These are phyloP conservation scores for Colletotrichum sp. DNA, from an alignment of 2,329 filamentous ascomycete genomes.

Conservation along the genomic window DNA sequence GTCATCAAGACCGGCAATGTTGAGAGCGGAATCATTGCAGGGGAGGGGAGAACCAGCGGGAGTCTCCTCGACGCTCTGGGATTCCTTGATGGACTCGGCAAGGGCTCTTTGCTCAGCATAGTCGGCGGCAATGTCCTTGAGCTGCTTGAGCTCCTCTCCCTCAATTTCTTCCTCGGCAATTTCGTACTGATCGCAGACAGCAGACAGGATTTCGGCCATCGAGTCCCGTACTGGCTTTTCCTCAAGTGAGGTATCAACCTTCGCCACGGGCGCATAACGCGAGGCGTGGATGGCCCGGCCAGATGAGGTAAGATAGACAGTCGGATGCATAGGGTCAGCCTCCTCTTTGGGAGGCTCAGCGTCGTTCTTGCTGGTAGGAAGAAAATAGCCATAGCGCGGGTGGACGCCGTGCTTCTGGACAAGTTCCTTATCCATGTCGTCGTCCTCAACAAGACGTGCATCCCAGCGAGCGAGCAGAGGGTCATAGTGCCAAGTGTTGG, in stretches of 20 bases:
- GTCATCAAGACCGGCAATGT: conserved; percentile 11
- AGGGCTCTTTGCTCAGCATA: conserved; percentile 8
- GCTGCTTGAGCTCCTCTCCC: conserved; percentile 33
- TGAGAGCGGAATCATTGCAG: conserved; percentile 9
- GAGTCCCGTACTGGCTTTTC: conserved; percentile 8
- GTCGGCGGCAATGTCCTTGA: conserved; percentile 27
- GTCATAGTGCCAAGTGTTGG: conserved; percentile 58
- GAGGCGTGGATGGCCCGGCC: conserved; percentile 55
- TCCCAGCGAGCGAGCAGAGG: conserved; percentile 59
- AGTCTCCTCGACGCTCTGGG: conserved; percentile 25
- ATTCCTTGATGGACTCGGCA: conserved; percentile 26
- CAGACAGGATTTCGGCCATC: conserved; percentile 35
- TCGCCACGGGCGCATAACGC: conserved; percentile 33
- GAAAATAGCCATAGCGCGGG: conserved; percentile 56
- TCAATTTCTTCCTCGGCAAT: conserved; percentile 38
- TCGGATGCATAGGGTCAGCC: conserved; percentile 49
- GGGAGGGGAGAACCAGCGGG: conserved; percentile 18
- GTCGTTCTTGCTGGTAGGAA: conserved; percentile 52
- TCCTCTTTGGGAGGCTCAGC: conserved; percentile 41
- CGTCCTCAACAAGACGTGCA: conserved; percentile 49
- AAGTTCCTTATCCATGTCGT: conserved; percentile 55
- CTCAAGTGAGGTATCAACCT: conserved; percentile 22
- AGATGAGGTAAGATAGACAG: conserved; percentile 53
- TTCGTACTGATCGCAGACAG: conserved; percentile 39
- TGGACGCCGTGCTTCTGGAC: conserved; percentile 56